Base-by-base conservation (phyloP, 495 filamentous ascomycete species). In the Talaromyces proteolyticus region DNA sequence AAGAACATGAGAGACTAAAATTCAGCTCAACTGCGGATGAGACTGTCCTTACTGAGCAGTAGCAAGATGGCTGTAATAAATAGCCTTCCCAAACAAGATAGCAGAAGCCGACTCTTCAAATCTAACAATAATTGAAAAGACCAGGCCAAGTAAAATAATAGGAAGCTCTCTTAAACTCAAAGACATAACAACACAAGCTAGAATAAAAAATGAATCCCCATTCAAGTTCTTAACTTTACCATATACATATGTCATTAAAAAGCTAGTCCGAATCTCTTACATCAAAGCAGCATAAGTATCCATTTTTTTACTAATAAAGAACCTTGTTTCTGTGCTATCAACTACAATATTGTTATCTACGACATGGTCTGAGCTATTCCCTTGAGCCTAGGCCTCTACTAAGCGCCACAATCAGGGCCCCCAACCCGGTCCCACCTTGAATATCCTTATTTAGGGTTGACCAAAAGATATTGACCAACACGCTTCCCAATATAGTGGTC, bases 31-130 rank as follows among this genome's bases (percentile, higher is more conserved):
- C 50, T 53, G 38, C 51, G 47, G 26, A 60, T 16, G 24, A 53
- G 3, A 8, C 50, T 24, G 16, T 23, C 23, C 14, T 26, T 14
- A 17, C 21, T 12, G 17, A 21, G 42, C 11, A 71, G 79, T 8
- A 63, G 60, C 0, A 78, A 70, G 10, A 86, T 62, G 4, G 82
- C 67, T 20, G 59, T 70, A 61, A 94, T n/a, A n/a, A n/a, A n/a
- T 87, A 23, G 83, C 74, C 57, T 91, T 89, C 51, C 85, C 86
- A 53, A 94, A 89, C 64, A 92, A 89, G 47, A 92, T 78, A 6
- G 86, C 77, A 59, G 89, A 86, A 2, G 74, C 77, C 11, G 88
- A 86, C 59, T 91, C 84, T 26, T 79, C 85, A 21, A 76, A 74
- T 55, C 88, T 89, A 52, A 79, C 81, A 62, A 93, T 83, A 62